Evolutionary conservation across 371 early-diverging fungal genomes (phyloP).

Genomic region (Furculomyces boomerangus): DNA sequence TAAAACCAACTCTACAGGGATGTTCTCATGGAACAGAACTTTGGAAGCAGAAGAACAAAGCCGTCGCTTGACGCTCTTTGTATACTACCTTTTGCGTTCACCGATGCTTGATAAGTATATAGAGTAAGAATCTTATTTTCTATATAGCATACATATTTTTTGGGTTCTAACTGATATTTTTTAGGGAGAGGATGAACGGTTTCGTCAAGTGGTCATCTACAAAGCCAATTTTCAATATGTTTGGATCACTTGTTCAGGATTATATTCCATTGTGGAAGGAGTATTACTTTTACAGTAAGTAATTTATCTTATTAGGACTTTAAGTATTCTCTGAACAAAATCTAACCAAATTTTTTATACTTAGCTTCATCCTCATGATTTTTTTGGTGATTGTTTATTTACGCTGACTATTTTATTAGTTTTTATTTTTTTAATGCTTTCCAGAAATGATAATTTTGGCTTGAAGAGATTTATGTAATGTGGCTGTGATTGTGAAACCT

Average conservation of each 20-base stretch:
- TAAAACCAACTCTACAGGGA: slow-evolving; percentile 14
- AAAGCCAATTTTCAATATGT: slow-evolving; percentile 38
- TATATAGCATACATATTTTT: background rate
- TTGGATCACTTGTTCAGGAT: slow-evolving; percentile 54
- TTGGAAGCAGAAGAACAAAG: slow-evolving; percentile 64
- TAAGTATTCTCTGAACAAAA: no score
- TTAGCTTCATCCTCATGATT: no score
- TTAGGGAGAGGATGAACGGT: slow-evolving; percentile 26
- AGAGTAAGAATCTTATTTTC: slow-evolving; percentile 24
- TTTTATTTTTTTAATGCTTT: no score
- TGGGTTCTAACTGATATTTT: slow-evolving; percentile 1
- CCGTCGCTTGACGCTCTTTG: slow-evolving; percentile 43
- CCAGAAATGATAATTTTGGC: no score
- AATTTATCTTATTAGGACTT: no score
- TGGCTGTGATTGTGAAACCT: no score
- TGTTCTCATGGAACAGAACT: slow-evolving; percentile 5
- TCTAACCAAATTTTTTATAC: no score
- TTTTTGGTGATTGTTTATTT: no score
- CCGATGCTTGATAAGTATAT: slow-evolving; percentile 71
- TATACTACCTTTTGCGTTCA: slow-evolving; percentile 65
- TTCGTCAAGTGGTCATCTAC: slow-evolving; percentile 30
- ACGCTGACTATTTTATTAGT: no score
- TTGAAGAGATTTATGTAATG: no score
- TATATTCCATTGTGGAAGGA: slow-evolving; percentile 89
- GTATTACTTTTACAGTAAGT: slow-evolving; percentile 66